These are phyloP conservation scores for Phytopythium montanum DNA, from an alignment of 352 stramenopile species.

Conservation along the genomic window DNA sequence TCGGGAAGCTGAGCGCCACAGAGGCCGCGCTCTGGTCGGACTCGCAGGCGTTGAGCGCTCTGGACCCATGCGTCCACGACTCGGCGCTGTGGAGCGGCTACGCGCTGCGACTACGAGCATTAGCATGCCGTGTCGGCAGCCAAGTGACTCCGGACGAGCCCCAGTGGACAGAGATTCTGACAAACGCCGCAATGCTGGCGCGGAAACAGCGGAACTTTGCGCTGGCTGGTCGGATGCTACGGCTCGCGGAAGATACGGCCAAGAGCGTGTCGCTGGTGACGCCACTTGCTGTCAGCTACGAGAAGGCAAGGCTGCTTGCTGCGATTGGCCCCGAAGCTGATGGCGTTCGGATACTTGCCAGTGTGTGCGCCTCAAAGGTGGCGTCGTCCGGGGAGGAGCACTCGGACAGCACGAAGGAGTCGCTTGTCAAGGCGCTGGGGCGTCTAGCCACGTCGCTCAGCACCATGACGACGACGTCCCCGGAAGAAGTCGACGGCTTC, in stretches of 20 bases:
- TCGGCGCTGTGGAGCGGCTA: slow-evolving; percentile 26
- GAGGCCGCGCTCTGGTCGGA: neutral
- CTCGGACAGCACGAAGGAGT: neutral
- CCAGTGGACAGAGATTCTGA: slow-evolving; percentile 12
- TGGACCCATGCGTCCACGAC: slow-evolving; percentile 32
- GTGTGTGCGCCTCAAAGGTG: neutral
- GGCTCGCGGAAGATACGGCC: slow-evolving; percentile 14
- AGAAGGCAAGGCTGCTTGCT: slow-evolving; percentile 37
- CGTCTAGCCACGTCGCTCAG: neutral
- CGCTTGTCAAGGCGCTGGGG: slow-evolving; percentile 8
- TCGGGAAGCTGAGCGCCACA: neutral
- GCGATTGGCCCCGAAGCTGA: slow-evolving; percentile 27
- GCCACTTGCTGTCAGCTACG: slow-evolving; percentile 22
- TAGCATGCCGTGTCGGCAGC: neutral
- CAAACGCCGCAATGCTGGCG: slow-evolving; percentile 37
- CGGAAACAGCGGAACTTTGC: slow-evolving; percentile 53
- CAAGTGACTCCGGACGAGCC: neutral
- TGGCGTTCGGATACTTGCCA: slow-evolving; percentile 18
- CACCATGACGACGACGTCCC: neutral
- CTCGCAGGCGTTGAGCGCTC: neutral
- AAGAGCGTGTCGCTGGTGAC: neutral
- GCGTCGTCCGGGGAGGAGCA: neutral
- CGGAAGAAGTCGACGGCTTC: neutral
- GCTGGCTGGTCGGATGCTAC: slow-evolving; percentile 30
- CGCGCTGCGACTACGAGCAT: neutral